A percentile compares a stretch with the other conserved stretches of the same genome.
Evolutionary conservation across 257 asterid genomes (phyloP).

Genomic region (Fraxinus quadrangulata): DNA sequence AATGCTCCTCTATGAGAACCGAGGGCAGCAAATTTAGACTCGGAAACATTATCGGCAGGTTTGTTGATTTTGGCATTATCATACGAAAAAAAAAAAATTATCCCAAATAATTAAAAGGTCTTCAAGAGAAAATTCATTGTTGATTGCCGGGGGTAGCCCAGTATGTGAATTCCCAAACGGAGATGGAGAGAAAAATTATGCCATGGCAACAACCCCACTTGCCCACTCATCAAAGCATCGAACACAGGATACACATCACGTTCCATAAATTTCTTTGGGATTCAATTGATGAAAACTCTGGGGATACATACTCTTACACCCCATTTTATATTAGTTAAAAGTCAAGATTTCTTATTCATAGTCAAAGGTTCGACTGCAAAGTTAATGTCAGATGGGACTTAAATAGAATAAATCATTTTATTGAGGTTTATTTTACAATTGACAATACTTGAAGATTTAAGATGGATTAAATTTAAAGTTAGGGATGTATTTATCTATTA

Average conservation of each 20-base stretch:
- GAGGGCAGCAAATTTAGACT: constrained; percentile 52
- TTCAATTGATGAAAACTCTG: too few species aligned
- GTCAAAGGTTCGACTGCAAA: too few species aligned
- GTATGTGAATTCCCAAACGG: constrained; percentile 50
- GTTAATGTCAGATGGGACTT: too few species aligned
- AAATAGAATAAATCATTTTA: too few species aligned
- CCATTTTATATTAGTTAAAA: too few species aligned
- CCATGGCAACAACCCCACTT: constrained; percentile 76
- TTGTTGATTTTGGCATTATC: constrained; percentile 47
- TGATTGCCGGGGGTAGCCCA: constrained; percentile 46
- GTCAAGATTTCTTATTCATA: too few species aligned
- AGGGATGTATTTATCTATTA: too few species aligned
- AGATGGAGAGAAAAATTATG: constrained; percentile 67
- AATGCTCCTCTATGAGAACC: constrained; percentile 80
- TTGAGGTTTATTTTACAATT: too few species aligned
- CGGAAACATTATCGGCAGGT: constrained; percentile 35
- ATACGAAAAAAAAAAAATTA: constrained; percentile 47
- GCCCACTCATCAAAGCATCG: constrained; percentile 83
- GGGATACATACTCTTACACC: too few species aligned
- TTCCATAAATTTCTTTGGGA: constrained; percentile 76
- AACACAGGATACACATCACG: constrained; percentile 90
- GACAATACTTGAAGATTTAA: too few species aligned
- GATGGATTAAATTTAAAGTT: too few species aligned
- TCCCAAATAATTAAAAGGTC: constrained; percentile 80
- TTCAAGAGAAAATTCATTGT: background rate